Evolutionary conservation across 1,284 basidiomycete species (phyloP).

Genomic region (Ustilago tritici): DNA sequence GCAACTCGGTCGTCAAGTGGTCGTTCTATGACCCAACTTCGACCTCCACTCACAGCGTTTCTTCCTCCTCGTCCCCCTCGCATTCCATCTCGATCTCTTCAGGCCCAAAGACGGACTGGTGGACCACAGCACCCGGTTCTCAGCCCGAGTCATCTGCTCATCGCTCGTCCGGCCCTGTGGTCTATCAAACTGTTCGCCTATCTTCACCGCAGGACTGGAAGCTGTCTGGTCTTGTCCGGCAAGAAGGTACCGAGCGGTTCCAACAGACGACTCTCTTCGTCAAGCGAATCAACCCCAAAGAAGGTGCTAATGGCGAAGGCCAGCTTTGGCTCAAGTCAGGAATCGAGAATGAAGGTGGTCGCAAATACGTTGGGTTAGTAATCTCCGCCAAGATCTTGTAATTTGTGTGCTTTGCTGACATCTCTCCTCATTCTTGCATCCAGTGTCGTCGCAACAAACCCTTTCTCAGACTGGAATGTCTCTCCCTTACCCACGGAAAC

Average conservation of each 20-base stretch:
- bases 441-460: conserved; percentile 32
- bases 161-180: conserved; percentile 28
- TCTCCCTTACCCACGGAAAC: conserved; percentile 11
- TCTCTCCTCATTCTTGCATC: neutral
- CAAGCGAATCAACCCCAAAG: neutral
- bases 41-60: conserved; percentile 19
- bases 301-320: conserved; percentile 1
- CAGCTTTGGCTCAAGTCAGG: conserved; percentile 40
- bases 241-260: conserved; percentile 30
- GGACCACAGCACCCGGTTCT: conserved; percentile 33
- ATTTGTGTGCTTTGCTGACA: neutral
- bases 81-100: conserved; percentile 19
- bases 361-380: conserved; percentile 36
- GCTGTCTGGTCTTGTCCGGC: conserved; percentile 16
- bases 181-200: conserved; percentile 10
- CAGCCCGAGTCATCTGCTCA: conserved; percentile 36
- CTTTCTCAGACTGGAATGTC: conserved; percentile 47
- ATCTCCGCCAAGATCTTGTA: neutral
- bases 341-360: conserved; percentile 34
- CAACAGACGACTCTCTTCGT: conserved; percentile 47
- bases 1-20: conserved; percentile 13
- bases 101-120: conserved; percentile 33
- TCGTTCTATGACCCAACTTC: conserved; percentile 33
- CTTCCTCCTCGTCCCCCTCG: neutral
- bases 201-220: conserved; percentile 1